Evolutionary conservation across 345 rosid species (phyloP).

Genomic region (Gossypium arboreum): DNA sequence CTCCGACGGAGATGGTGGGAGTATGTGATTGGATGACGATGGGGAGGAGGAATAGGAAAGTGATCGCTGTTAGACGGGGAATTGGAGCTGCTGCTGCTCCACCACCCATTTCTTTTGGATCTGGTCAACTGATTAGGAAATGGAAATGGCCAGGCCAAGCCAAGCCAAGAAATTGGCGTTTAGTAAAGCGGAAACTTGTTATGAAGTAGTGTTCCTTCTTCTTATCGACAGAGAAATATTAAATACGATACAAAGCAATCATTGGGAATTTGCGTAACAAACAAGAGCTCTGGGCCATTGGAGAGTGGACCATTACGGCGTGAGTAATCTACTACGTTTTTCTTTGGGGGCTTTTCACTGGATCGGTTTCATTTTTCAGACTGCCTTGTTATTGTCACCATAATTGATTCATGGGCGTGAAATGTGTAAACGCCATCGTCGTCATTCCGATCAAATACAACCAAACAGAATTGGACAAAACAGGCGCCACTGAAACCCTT

Average conservation of each 20-base stretch:
- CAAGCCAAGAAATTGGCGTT: neutral
- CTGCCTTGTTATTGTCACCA: neutral
- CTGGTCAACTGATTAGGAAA: neutral
- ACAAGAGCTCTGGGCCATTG: neutral
- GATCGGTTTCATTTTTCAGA: neutral
- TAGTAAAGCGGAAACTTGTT: neutral
- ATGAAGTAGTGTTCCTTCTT: too few species aligned
- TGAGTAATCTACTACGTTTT: too few species aligned
- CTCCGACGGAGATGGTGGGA: constrained; percentile 46
- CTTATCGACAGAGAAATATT: neutral
- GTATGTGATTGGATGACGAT: constrained; percentile 30
- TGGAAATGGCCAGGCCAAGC: too few species aligned
- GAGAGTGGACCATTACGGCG: too few species aligned
- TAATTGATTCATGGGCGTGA: too few species aligned
- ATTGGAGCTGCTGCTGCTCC: neutral
- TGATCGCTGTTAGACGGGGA: neutral
- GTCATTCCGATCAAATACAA: neutral
- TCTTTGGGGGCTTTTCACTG: too few species aligned
- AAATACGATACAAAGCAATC: neutral
- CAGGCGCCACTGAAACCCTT: too few species aligned
- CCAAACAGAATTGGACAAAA: too few species aligned
- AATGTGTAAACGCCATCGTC: too few species aligned
- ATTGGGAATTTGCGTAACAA: neutral
- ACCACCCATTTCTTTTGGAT: neutral
- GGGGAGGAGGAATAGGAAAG: constrained; percentile 6